A percentile compares a stretch with the other conserved stretches of the same genome.
Evolutionary conservation across 345 rosid species (phyloP).

Genomic region (Diplotaxis tenuifolia): DNA sequence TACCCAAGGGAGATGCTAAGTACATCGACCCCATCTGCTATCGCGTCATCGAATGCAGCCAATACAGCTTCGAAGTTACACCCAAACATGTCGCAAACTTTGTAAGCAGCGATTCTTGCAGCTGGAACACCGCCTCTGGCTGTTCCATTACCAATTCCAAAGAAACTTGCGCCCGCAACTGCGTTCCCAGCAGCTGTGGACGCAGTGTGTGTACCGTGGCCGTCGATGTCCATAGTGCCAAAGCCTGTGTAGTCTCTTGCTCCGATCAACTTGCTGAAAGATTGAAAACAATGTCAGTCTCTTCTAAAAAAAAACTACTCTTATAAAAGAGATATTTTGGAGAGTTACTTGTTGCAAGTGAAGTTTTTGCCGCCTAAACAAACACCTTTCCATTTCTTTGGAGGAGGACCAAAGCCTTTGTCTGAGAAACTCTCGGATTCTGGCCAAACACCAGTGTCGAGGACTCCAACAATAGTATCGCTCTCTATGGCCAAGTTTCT

Average conservation of each 20-base stretch:
- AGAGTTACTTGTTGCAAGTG: too few species aligned
- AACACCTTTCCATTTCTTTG: too few species aligned
- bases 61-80: slow-evolving; percentile 10
- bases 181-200: slow-evolving; percentile 53
- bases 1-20: slow-evolving; percentile 35
- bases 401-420: too few species aligned
- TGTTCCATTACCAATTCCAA: slow-evolving; percentile 45
- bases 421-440: too few species aligned
- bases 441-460: too few species aligned
- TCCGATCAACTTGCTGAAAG: slow-evolving; percentile 51
- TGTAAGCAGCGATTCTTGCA: slow-evolving; percentile 51
- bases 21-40: slow-evolving; percentile 61
- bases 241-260: slow-evolving; percentile 41
- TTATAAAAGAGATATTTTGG: not conserved
- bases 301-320: not conserved
- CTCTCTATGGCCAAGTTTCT: too few species aligned
- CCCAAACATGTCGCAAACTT: slow-evolving; percentile 21
- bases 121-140: slow-evolving; percentile 57
- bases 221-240: slow-evolving; percentile 22
- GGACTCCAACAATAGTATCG: too few species aligned
- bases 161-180: slow-evolving; percentile 34
- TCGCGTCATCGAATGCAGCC: slow-evolving; percentile 62
- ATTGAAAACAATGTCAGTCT: not conserved
- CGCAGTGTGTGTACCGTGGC: slow-evolving; percentile 61
- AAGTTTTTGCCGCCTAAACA: too few species aligned